phyloP scores from a whole-genome alignment of 345 rosid species.

The Lenwebbia sp. region DNA sequence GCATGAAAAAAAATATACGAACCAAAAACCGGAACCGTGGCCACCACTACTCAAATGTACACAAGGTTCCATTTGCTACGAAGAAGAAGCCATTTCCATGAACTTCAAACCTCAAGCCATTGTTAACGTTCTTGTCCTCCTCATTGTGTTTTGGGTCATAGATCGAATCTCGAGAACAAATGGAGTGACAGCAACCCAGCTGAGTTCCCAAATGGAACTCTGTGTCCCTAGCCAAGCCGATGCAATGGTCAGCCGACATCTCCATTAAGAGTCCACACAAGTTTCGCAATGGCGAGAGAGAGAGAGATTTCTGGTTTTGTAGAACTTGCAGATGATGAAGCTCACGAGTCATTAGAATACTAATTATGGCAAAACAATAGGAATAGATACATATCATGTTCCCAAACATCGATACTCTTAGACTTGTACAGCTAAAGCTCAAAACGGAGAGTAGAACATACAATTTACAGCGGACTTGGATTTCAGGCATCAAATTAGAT shows the following conservation, averaged over 20 bases:
- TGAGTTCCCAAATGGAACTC: not conserved
- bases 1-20: too few species aligned
- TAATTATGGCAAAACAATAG: not conserved
- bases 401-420: not conserved
- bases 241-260: too few species aligned
- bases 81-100: not conserved
- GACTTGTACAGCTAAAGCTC: not conserved
- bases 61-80: too few species aligned
- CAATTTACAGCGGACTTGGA: constrained; percentile 18
- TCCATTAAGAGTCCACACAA: too few species aligned
- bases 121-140: not conserved
- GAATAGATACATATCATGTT: not conserved
- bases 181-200: too few species aligned
- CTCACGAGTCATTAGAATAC: not conserved
- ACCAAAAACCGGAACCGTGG: too few species aligned
- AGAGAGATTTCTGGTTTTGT: not conserved
- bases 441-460: not conserved
- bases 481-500: constrained; percentile 4
- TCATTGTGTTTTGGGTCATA: not conserved
- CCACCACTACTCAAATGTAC: too few species aligned
- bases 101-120: not conserved
- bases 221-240: not conserved
- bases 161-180: not conserved
- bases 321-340: not conserved
- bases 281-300: not conserved